Evolutionary conservation across 192 early-diverging fungal genomes (phyloP), one percentile per base, ranked within the genome.

Genomic region (Backusella tarrabulga): DNA sequence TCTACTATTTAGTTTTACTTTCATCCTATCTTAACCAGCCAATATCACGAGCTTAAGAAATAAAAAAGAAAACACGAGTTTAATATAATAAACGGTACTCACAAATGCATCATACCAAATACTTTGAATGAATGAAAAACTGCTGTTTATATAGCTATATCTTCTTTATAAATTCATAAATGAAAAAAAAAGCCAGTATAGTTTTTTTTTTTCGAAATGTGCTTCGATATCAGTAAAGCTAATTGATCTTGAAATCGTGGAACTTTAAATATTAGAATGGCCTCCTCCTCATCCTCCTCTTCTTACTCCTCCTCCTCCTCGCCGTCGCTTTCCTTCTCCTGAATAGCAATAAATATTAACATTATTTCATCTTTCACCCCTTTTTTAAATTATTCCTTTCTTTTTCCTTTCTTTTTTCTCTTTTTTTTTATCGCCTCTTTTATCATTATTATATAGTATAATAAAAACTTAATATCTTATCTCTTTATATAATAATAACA

Each of bases 211-310:
- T 54, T 26, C 6, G 9, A 23, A 23, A 23, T 60, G 9, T 23
- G 23, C 23, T 46, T 17, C 4, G 5, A 46, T 46, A 46, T 17
- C 15, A 19, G 44, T 46, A 19, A 46, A 5, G 5, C 17, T 6
- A 19, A 29, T 8, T 60, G 21, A 11, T 9, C 54, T 21, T 56
- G 54, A 63, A 17, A 29, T 63, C 56, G 56, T 63, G 26, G 56
- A 63, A 63, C 56, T 63, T 63, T 63, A 63, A 63, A 63, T 63
- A 26, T 63, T 63, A 63, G 21, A 63, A 63, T 63, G 26, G 56
- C 3, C 23, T 60, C 54, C n/a, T 21, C 21, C 23, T 29, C 8
- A 5, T 63, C 56, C 23, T 63, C 56, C 21, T 50, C 15, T 17
- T 21, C 6, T n/a, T 7, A 4, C 56, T 63, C 56, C 9, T 26